These are phyloP conservation scores for Cercophora scortea DNA, from an alignment of 495 filamentous ascomycete genomes.

Conservation along the genomic window DNA sequence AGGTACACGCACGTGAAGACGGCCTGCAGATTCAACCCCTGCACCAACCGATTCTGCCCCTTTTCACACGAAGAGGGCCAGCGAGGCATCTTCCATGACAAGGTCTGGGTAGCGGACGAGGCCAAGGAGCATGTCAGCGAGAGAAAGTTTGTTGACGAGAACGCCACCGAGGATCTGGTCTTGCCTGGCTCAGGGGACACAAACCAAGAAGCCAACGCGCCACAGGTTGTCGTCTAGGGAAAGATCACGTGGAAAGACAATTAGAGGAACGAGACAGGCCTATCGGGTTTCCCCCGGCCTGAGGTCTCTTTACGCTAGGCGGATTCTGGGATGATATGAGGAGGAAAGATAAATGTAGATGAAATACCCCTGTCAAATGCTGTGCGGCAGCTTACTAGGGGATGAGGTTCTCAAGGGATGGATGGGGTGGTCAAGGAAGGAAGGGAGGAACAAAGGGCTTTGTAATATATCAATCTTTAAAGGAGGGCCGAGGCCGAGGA, in stretches of 20 bases:
- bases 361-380: not conserved
- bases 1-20: slow-evolving; percentile 80
- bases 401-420: not conserved
- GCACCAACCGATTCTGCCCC: slow-evolving; percentile 71
- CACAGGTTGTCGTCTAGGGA: slow-evolving; percentile 20
- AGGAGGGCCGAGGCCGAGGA: not conserved
- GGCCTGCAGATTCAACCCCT: slow-evolving; percentile 86
- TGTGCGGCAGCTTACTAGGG: not conserved
- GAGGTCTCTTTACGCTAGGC: too few relatives aligned
- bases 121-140: slow-evolving; percentile 70
- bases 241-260: not conserved
- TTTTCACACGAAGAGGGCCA: slow-evolving; percentile 94
- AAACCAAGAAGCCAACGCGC: slow-evolving; percentile 12
- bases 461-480: slow-evolving; percentile 22
- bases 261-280: not conserved
- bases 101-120: slow-evolving; percentile 75
- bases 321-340: too few relatives aligned
- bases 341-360: not conserved
- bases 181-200: slow-evolving; percentile 48
- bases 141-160: slow-evolving; percentile 77
- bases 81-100: slow-evolving; percentile 69
- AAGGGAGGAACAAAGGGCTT: not conserved
- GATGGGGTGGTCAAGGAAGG: not conserved
- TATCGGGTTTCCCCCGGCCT: too few relatives aligned
- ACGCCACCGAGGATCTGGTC: slow-evolving; percentile 65